Conservation (phyloP, 202 grass and related monocot species). For the Zoysia matrella region DNA sequence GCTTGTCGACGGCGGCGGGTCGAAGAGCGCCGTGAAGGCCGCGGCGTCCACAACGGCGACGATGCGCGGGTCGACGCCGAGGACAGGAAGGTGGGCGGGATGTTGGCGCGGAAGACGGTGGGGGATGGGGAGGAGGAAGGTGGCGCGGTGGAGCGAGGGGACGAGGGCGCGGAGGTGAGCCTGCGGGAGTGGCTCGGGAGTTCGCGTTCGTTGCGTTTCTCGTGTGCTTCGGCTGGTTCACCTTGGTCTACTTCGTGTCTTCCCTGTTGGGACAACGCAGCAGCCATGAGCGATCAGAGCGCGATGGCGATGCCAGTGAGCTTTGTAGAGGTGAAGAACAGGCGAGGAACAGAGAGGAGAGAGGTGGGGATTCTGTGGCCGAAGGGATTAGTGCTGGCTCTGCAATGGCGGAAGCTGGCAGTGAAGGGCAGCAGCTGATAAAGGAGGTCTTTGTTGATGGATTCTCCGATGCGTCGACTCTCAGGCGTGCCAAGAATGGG, state of each 20-base stretch:
- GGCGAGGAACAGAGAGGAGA: not conserved
- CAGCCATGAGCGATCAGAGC: not conserved
- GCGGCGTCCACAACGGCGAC: slow-evolving; percentile 73
- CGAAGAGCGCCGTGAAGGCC: slow-evolving; percentile 84
- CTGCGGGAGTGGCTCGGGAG: no score
- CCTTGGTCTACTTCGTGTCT: slow-evolving; percentile 36
- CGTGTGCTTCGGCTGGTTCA: slow-evolving; percentile 46
- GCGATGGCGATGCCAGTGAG: not conserved
- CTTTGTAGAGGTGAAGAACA: not conserved
- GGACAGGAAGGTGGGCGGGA: slow-evolving; percentile 91
- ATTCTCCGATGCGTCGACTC: not conserved
- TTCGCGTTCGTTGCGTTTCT: slow-evolving; percentile 15
- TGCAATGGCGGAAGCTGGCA: not conserved
- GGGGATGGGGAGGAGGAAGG: no score
- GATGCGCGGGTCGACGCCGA: slow-evolving; percentile 68
- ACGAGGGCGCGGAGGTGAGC: no score
- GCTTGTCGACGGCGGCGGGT: slow-evolving; percentile 73
- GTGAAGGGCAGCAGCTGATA: not conserved
- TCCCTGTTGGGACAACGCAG: slow-evolving; percentile 5
- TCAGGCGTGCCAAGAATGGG: not conserved
- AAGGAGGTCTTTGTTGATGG: slow-evolving; percentile 27
- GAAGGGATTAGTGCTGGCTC: not conserved
- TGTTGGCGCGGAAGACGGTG: slow-evolving; percentile 96
- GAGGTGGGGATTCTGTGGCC: not conserved
- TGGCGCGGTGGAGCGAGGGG: no score